phyloP scores from a whole-genome alignment of 2,329 filamentous ascomycete genomes.

The Calonectria multiphialidica region DNA sequence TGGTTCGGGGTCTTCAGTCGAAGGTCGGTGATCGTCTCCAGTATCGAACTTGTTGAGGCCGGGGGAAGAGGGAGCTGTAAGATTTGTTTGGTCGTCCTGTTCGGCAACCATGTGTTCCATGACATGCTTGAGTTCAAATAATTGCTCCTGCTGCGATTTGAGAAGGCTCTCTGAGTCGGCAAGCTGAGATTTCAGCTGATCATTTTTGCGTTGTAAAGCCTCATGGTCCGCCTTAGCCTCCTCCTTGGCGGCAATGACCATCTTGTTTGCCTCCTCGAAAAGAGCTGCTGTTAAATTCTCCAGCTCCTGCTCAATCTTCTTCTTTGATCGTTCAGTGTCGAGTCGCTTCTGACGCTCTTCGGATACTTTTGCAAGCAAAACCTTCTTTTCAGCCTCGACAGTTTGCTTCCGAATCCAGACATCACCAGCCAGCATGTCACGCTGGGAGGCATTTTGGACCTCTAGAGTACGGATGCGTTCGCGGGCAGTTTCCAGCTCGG shows the following conservation, averaged over 20 bases:
- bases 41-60: slow-evolving; percentile 77
- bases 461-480: slow-evolving; percentile 79
- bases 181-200: slow-evolving; percentile 87
- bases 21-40: slow-evolving; percentile 57
- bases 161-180: slow-evolving; percentile 88
- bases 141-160: slow-evolving; percentile 91
- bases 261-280: slow-evolving; percentile 99
- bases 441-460: slow-evolving; percentile 71
- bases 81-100: slow-evolving; percentile 77
- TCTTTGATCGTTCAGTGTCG: slow-evolving; percentile 82
- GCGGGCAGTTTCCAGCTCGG: slow-evolving; percentile 82
- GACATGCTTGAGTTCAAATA: slow-evolving; percentile 89
- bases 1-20: slow-evolving; percentile 48
- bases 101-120: slow-evolving; percentile 88
- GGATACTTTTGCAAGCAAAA: slow-evolving; percentile 67
- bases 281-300: slow-evolving; percentile 91
- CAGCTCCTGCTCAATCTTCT: slow-evolving; percentile 90
- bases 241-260: slow-evolving; percentile 91
- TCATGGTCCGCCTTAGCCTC: slow-evolving; percentile 90
- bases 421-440: slow-evolving; percentile 79
- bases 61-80: slow-evolving; percentile 87
- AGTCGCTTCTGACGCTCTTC: slow-evolving; percentile 76
- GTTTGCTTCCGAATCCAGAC: slow-evolving; percentile 81
- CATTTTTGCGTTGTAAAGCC: slow-evolving; percentile 83
- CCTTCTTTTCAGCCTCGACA: slow-evolving; percentile 78